A percentile compares a stretch with the other conserved stretches of the same genome.
Conservation (phyloP, 257 asterid genomes). For the Nicotiana benthamiana region DNA sequence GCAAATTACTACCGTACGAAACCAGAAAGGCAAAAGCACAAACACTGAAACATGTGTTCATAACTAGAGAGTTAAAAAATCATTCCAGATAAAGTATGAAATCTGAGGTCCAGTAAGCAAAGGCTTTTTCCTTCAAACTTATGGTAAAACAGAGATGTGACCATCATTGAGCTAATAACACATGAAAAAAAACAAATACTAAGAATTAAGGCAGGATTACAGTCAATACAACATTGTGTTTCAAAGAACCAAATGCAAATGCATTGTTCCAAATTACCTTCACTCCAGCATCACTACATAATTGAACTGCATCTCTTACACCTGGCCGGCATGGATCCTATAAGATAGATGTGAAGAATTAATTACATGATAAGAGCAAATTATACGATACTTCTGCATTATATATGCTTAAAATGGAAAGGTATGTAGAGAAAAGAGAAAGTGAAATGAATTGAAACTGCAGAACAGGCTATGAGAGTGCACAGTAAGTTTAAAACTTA, state of each 20-base stretch:
- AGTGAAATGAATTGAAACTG: background rate
- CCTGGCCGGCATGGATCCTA: conserved; percentile 97
- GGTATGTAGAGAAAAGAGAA: background rate
- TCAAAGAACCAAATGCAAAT: background rate
- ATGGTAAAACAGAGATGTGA: background rate
- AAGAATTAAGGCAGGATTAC: background rate
- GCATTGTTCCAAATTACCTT: conserved; percentile 40
- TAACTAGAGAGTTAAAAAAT: no score
- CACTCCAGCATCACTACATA: conserved; percentile 76
- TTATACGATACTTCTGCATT: background rate
- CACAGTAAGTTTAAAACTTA: background rate
- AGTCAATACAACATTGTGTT: background rate
- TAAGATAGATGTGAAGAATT: background rate
- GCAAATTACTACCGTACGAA: background rate
- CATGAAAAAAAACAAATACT: background rate
- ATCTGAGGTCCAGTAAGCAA: no score
- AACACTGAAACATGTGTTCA: no score
- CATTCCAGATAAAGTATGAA: no score
- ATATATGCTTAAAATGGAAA: background rate
- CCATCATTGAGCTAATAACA: background rate
- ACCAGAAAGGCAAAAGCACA: background rate
- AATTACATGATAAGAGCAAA: background rate
- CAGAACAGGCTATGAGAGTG: background rate
- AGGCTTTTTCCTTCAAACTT: no score
- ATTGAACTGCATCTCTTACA: conserved; percentile 70